Base-by-base conservation (phyloP, 2,329 filamentous ascomycete genomes). In the Cercospora zeae-maydis region DNA sequence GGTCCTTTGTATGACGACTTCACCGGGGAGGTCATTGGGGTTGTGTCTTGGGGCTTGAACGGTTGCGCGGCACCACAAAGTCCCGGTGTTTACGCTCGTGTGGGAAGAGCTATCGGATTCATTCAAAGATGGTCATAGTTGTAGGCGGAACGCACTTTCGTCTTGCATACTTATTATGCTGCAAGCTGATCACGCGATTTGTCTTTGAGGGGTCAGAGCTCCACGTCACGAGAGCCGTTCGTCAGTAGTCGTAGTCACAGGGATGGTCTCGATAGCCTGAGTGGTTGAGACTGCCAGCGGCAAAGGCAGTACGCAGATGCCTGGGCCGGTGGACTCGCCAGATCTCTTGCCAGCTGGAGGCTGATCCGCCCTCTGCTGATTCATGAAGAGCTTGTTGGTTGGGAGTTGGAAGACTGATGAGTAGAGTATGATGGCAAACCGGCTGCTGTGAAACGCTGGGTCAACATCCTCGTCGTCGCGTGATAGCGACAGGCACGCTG, bases 391-490 rank as follows among this genome's bases (percentile, higher is more conserved):
- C 39, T 45, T 45, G 39, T 24, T 13, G 19, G n/a, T n/a, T n/a
- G n/a, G n/a, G 39, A 45, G 39, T 10, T 45, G 13, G 16, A 6
- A 7, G n/a, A n/a, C n/a, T 45, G 13, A 13, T 7, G 11, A 6
- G 24, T 6, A 45, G 30, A 33, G 19, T 7, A 54, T 19, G 51
- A 13, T 36, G 19, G 34, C 5, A 27, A 27, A 6, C 24, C 24
- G 6, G 24, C 30, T 37, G 16, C 6, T 21, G 33, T 37, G 24
- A n/a, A 37, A 34, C 53, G 31, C 53, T 34, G 16, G 53, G 33
- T 36, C 33, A n/a, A 34, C 34, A 31, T 56, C 53, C 53, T 56
- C 53, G 53, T 56, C 36, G 53, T 27, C 53, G 53, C 53, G 53
- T 56, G 53, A 56, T 39, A 39, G 21, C 31, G 14, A 34, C 31